Base-by-base conservation (phyloP, 345 rosid species). In the Physaria fendleri region DNA sequence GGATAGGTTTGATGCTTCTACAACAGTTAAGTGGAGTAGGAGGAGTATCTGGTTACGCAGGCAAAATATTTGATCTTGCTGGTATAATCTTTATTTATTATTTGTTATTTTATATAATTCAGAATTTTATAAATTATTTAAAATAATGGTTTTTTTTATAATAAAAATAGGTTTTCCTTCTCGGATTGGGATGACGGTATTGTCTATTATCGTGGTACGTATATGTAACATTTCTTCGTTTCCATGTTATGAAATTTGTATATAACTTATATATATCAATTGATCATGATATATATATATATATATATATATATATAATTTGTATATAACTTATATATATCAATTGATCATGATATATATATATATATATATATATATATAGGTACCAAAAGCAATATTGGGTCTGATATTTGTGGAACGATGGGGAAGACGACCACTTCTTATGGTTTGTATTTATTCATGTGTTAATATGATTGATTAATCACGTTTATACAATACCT, bases 1-100 rank as follows among this genome's bases (percentile, higher is more conserved):
- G 82, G 12, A 61, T 79, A 28, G 95, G 91, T 25, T 62, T 84
- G 42, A 76, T 87, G 89, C 52, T 82, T 15, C 66, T 84, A 12
- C 89, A 85, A 43, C 85, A 82, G 59, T 66, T 84, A 5, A 77
- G 76, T 54, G 95, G 95, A 24, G 52, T 15, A 40, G 66, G 55
- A 38, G 85, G 76, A 1, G 2, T 82, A 43, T 14, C 38, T 34
- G 78, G 60, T 62, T 88, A 82, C 67, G 69, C 81, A 4, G 56
- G 70, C 27, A 51, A 63, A 45, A 72, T 87, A 30, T 81, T 80
- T 57, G 78, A 76, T 24, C 34, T 67, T 29, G 85, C 87, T 3
- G 83, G 95, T 84, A 75, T 27, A 15, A 4, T 12, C n/a, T n/a
- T n/a, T n/a, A n/a, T 23, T 48, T 29, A 17, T 12, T 2, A 37